These are phyloP conservation scores for Pythium chondricola DNA, from an alignment of 352 stramenopile species.

Conservation along the genomic window DNA sequence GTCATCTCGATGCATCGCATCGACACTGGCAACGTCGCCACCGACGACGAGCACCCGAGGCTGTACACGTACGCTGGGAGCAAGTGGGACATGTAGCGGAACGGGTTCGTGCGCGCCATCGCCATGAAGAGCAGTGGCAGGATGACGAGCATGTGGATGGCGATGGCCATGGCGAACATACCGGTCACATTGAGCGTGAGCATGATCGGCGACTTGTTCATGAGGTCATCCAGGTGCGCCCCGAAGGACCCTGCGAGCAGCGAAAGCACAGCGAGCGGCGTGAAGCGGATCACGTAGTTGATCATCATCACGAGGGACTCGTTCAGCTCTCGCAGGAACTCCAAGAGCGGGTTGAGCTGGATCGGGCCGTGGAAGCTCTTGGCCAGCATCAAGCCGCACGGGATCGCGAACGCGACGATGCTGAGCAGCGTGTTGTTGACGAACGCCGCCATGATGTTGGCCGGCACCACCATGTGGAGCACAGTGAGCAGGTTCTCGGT, in stretches of 20 bases:
- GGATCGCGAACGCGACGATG: slow-evolving; percentile 67
- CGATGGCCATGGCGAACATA: slow-evolving; percentile 31
- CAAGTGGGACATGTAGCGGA: slow-evolving; percentile 64
- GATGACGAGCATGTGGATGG: slow-evolving; percentile 61
- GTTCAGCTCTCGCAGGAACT: slow-evolving; percentile 77
- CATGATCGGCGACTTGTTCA: slow-evolving; percentile 34
- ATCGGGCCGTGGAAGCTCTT: slow-evolving; percentile 66
- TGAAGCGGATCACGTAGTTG: slow-evolving; percentile 68
- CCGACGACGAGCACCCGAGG: slow-evolving; percentile 69
- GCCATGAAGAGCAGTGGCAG: slow-evolving; percentile 49
- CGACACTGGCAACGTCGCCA: slow-evolving; percentile 57
- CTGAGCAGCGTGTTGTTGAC: slow-evolving; percentile 56
- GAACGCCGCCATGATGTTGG: slow-evolving; percentile 71
- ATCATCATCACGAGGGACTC: slow-evolving; percentile 73
- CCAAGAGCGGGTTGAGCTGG: slow-evolving; percentile 67
- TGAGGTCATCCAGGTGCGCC: slow-evolving; percentile 28
- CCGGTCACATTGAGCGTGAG: slow-evolving; percentile 40
- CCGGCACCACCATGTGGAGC: slow-evolving; percentile 52
- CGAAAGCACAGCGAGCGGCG: slow-evolving; percentile 62
- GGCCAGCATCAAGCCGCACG: slow-evolving; percentile 51
- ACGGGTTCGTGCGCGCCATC: slow-evolving; percentile 63
- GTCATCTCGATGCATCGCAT: slow-evolving; percentile 59
- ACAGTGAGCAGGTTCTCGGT: slow-evolving; percentile 62
- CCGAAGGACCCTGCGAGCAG: slow-evolving; percentile 61
- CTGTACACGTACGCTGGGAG: slow-evolving; percentile 63